Percentiles rank a stretch among this genome's conserved stretches.
phyloP scores from a whole-genome alignment of 305 asterid genomes.

The Ilex paraguariensis region DNA sequence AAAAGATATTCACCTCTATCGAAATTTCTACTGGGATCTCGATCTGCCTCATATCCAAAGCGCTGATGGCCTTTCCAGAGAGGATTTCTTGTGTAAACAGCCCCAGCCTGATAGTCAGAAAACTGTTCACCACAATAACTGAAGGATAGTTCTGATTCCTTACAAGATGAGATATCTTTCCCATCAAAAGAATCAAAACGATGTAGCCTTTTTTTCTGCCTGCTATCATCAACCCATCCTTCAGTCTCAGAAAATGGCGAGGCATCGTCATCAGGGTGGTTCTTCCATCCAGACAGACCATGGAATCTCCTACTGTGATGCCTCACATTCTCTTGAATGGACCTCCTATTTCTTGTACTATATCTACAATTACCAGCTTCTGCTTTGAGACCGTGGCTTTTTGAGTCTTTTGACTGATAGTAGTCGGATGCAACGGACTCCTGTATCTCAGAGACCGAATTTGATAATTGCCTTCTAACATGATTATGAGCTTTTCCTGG shows the following conservation, averaged over 20 bases:
- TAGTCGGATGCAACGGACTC: constrained; percentile 19
- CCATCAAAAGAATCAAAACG: constrained; percentile 18
- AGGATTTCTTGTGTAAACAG: constrained; percentile 20
- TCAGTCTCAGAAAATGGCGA: constrained; percentile 23
- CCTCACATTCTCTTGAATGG: constrained; percentile 15
- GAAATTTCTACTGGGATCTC: constrained; percentile 14
- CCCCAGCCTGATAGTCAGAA: constrained; percentile 24
- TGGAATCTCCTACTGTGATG: constrained; percentile 19
- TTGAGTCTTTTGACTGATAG: constrained; percentile 20
- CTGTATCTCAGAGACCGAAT: constrained; percentile 10
- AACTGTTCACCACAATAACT: constrained; percentile 18
- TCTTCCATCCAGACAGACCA: constrained; percentile 20
- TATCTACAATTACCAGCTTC: constrained; percentile 20
- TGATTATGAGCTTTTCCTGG: constrained; percentile 17
- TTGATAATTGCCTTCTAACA: constrained; percentile 15
- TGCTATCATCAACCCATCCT: constrained; percentile 20
- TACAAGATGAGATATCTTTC: constrained; percentile 18
- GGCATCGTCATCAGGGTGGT: constrained; percentile 20
- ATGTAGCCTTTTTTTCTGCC: constrained; percentile 16
- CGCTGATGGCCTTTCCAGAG: constrained; percentile 21
- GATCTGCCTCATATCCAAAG: constrained; percentile 24
- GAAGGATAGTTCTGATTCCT: constrained; percentile 16
- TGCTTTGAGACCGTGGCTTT: constrained; percentile 15
- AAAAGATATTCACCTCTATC: constrained; percentile 18
- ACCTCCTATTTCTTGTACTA: constrained; percentile 25